Evolutionary conservation across 1,284 basidiomycete species (phyloP).

Genomic region (Ustilago shanxiensis): DNA sequence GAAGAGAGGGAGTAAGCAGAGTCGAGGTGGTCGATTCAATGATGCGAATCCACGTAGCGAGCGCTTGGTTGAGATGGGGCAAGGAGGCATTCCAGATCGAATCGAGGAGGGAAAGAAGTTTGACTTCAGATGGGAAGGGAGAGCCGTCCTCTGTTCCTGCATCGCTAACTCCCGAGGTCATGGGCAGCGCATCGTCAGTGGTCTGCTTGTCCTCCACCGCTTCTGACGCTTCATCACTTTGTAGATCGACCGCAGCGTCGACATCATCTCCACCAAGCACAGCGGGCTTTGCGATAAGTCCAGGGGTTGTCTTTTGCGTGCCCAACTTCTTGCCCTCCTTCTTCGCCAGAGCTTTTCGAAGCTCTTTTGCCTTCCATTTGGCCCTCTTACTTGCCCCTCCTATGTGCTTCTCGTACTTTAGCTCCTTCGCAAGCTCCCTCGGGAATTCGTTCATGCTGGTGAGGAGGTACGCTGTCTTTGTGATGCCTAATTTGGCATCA

Average conservation of each 20-base stretch:
- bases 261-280: slow-evolving; percentile 15
- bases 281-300: slow-evolving; percentile 27
- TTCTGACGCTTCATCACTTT: not conserved
- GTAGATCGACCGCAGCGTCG: not conserved
- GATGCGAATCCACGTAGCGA: slow-evolving; percentile 36
- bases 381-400: slow-evolving; percentile 43
- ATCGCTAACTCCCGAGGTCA: slow-evolving; percentile 24
- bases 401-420: slow-evolving; percentile 48
- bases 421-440: slow-evolving; percentile 31
- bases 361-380: slow-evolving; percentile 44
- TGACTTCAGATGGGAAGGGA: slow-evolving; percentile 44
- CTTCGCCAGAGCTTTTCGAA: slow-evolving; percentile 36
- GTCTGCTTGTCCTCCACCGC: not conserved
- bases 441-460: slow-evolving; percentile 32
- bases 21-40: slow-evolving; percentile 12
- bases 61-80: slow-evolving; percentile 27
- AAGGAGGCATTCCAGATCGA: slow-evolving; percentile 39
- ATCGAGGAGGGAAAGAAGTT: slow-evolving; percentile 41
- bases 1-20: slow-evolving; percentile 1
- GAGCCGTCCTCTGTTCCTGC: slow-evolving; percentile 34
- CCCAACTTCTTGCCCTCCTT: slow-evolving; percentile 39
- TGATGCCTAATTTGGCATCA: slow-evolving; percentile 40
- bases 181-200: not conserved
- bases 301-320: slow-evolving; percentile 39
- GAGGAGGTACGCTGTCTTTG: slow-evolving; percentile 42